These are phyloP conservation scores for Zygosaccharomyces sapae DNA, from an alignment of 1,139 yeast species.

Conservation along the genomic window DNA sequence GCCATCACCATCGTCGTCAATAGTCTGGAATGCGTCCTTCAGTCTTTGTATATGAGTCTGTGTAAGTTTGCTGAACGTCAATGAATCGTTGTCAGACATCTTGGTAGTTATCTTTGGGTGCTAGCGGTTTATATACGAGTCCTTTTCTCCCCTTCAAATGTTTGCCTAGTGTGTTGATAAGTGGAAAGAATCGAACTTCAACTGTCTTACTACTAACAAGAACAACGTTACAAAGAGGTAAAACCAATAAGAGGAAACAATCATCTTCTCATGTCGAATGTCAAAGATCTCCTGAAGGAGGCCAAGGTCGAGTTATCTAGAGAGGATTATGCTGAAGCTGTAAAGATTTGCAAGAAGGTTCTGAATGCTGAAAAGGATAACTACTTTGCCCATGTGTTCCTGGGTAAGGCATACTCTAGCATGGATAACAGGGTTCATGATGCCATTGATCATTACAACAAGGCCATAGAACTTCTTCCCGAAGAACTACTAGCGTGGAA, in stretches of 20 bases:
- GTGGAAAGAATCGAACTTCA: background rate
- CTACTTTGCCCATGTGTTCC: slow-evolving; percentile 61
- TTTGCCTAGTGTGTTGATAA: background rate
- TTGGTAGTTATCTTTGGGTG: background rate
- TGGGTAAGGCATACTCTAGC: slow-evolving; percentile 38
- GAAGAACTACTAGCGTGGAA: slow-evolving; percentile 71
- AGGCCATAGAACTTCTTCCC: slow-evolving; percentile 56
- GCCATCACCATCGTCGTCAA: slow-evolving; percentile 86
- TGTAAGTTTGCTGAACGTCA: slow-evolving; percentile 32
- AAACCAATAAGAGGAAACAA: background rate
- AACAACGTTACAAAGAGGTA: background rate
- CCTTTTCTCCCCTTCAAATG: background rate
- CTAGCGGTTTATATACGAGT: background rate
- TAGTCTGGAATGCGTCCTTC: slow-evolving; percentile 53
- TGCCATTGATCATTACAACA: slow-evolving; percentile 49
- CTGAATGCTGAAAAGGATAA: slow-evolving; percentile 51
- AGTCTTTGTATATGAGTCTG: slow-evolving; percentile 41
- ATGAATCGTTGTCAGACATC: slow-evolving; percentile 31
- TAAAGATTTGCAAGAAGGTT: slow-evolving; percentile 50
- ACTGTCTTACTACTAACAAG: background rate
- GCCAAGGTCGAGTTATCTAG: slow-evolving; percentile 56
- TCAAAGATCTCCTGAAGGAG: slow-evolving; percentile 50
- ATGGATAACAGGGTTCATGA: slow-evolving; percentile 21
- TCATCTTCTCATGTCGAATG: slow-evolving; percentile 21
- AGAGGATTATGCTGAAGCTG: slow-evolving; percentile 56